Evolutionary conservation across 805 yeast species (phyloP), one percentile per base, ranked within the genome.

Genomic region (Kluyveromyces lactis): DNA sequence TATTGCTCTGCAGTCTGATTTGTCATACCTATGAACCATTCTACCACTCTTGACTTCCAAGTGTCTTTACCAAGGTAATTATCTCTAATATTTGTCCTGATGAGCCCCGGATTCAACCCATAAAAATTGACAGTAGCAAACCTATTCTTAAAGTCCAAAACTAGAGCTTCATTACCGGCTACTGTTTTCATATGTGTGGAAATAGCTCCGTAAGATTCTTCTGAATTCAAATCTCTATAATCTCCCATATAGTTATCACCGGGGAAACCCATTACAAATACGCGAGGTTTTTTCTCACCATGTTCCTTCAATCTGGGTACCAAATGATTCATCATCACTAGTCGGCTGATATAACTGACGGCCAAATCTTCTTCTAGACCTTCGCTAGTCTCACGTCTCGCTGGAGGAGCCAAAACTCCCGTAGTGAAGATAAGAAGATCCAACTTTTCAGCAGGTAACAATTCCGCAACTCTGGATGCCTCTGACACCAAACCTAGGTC

Each of bases 131-230:
- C 42, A 13, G 50, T 42, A 1, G 55, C 48, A 36, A 50, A 55
- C 18, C 43, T 42, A n/a, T 46, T 35, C 12, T 41, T 43, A 3
- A 42, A 44, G 35, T 53, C 50, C 7, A 46, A 29, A 1, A 66
- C 68, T 18, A 66, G 42, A 1, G 64, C 52, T 43, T 67, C 71
- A 41, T 67, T 67, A 1, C 67, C 68, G 2, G 70, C 70, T n/a
- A 67, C 69, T 0, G 71, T 66, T 36, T 52, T 64, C 63, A 58
- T 55, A 41, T 67, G 71, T 2, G 67, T 58, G 6, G 36, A 40
- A 26, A 44, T 28, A 9, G 51, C 50, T 8, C 51, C 48, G 46
- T 67, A 67, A 16, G 48, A 42, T 26, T 42, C 41, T 11, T 62
- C 67, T 11, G 56, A 53, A 38, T 66, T 66, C 36, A 65, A 41